Evolutionary conservation across 306 rosid species (phyloP), one percentile per base, ranked within the genome.

Genomic region (Trifolium pratense): DNA sequence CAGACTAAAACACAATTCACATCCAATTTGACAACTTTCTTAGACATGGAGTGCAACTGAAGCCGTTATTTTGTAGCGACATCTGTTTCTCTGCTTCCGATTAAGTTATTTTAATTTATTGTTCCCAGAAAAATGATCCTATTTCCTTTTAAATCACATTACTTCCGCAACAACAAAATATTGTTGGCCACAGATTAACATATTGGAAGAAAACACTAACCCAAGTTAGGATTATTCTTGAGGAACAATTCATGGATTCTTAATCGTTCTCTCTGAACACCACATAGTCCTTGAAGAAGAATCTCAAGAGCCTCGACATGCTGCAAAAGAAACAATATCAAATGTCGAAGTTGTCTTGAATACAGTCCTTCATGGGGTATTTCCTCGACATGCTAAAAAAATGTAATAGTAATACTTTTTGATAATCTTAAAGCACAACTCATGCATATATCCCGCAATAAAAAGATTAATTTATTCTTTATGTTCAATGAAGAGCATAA

Each of bases 261-360:
- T 77, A 91, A 82, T 17, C 88, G 75, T 77, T 94, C 96, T 79
- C 85, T 87, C 25, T 83, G 89, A 84, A 91, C 98, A 72, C 97
- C 98, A 79, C 96, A 91, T 51, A 89, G 89, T 45, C 97, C 98
- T 82, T 91, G 97, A 70, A 94, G 97, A 80, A 94, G 98, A 64
- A 94, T 94, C 88, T 89, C 97, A 49, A 91, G 92, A 21, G 97
- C 98, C 85, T 94, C 98, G 46, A 94, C 97, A 82, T 91, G 97
- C 98, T 94, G 86, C 73, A 66, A 72, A 83, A 56, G 57, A 52
- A 69, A 77, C 65, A 76, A 77, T 40, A 34, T 74, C 52, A 80
- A 60, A 23, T 25, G 42, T 49, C 53, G 71, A 65, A 31, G 49
- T 29, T 46, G 49, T 73, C 7, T 39, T 8, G 14, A 40, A 45